Evolutionary conservation across 179 eudicot species (phyloP).

Genomic region (Gypsophila paniculata): DNA sequence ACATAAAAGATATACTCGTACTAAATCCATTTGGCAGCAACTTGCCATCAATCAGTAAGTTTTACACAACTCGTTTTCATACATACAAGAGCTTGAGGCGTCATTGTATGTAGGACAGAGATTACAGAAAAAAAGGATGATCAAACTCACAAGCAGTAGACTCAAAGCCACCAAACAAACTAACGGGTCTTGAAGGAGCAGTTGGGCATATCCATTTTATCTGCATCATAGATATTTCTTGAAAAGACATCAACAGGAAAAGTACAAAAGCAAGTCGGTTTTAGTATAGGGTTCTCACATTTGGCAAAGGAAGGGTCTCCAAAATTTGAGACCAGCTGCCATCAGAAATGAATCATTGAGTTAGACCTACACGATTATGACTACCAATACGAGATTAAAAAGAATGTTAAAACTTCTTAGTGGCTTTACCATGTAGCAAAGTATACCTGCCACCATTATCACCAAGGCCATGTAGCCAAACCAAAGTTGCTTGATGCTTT

Average conservation of each 20-base stretch:
- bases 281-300: conserved; percentile 30
- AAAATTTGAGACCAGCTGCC: conserved; percentile 51
- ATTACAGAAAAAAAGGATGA: not conserved
- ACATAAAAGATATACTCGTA: too few species aligned
- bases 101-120: not conserved
- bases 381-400: not conserved
- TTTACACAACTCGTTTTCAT: too few species aligned
- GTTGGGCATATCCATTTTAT: conserved; percentile 57
- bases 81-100: not conserved
- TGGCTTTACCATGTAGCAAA: too few species aligned
- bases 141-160: conserved; percentile 50
- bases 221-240: conserved; percentile 28
- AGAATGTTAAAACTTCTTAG: too few species aligned
- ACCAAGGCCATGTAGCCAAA: conserved; percentile 57
- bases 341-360: conserved; percentile 10
- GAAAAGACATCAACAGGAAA: conserved; percentile 10
- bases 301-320: conserved; percentile 45
- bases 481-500: conserved; percentile 51
- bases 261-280: not conserved
- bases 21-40: too few species aligned
- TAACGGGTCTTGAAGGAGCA: conserved; percentile 49
- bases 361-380: conserved; percentile 8
- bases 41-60: too few species aligned
- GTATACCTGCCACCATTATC: conserved; percentile 47
- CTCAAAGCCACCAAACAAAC: conserved; percentile 49